Conservation (phyloP, 108 stramenopile species). For the Cyclostephanos tholiformis region DNA sequence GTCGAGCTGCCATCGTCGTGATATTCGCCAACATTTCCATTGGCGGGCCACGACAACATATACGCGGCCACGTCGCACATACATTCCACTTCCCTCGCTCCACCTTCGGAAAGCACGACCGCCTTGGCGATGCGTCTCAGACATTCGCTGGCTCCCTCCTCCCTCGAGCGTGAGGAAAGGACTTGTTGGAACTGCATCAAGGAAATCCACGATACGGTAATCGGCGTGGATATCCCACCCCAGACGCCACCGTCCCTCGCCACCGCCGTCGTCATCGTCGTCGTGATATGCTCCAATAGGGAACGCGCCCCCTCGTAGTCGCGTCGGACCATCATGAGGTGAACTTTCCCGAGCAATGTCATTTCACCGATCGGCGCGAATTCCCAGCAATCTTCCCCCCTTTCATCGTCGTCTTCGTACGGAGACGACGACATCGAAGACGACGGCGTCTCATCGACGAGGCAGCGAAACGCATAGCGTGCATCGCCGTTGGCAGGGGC, state of each 20-base stretch:
- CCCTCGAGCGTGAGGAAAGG: slow-evolving; percentile 37
- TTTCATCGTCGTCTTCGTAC: too few species aligned
- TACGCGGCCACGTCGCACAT: slow-evolving; percentile 54
- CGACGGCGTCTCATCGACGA: too few species aligned
- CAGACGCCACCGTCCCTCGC: not conserved
- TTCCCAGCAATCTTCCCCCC: slow-evolving; percentile 7
- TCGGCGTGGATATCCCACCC: slow-evolving; percentile 32
- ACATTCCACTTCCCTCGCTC: slow-evolving; percentile 30
- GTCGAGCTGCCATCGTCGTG: not conserved
- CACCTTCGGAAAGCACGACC: slow-evolving; percentile 34
- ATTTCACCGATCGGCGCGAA: slow-evolving; percentile 28
- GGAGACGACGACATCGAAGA: too few species aligned
- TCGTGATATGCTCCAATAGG: slow-evolving; percentile 24
- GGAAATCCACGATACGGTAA: slow-evolving; percentile 59
- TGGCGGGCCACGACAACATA: slow-evolving; percentile 58
- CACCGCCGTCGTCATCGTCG: slow-evolving; percentile 2
- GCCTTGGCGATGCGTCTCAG: slow-evolving; percentile 35
- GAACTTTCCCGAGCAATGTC: slow-evolving; percentile 44
- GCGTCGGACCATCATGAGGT: slow-evolving; percentile 44
- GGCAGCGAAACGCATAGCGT: too few species aligned
- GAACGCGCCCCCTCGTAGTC: slow-evolving; percentile 52
- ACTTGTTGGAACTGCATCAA: slow-evolving; percentile 51
- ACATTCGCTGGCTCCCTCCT: slow-evolving; percentile 38
- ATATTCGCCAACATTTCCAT: slow-evolving; percentile 10
- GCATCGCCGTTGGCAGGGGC: too few species aligned